These are phyloP conservation scores for Colletotrichum horii DNA, from an alignment of 2,329 filamentous ascomycete species.

Conservation along the genomic window DNA sequence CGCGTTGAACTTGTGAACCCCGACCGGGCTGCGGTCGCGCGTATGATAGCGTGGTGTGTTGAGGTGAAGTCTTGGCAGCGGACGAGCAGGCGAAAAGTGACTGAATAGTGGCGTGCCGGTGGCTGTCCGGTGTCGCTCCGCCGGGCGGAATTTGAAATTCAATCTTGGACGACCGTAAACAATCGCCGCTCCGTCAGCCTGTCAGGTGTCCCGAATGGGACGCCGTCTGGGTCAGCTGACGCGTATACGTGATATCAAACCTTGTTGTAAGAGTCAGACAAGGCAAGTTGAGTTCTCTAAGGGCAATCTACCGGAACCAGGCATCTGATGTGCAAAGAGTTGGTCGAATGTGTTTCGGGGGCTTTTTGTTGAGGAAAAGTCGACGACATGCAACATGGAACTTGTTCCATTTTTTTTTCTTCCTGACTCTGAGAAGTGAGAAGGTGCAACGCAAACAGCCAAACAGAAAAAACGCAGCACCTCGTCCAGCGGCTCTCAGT, in stretches of 20 bases:
- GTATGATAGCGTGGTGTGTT: not conserved
- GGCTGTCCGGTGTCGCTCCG: constrained; percentile 13
- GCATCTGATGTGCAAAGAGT: not conserved
- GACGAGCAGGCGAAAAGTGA: constrained; percentile 1
- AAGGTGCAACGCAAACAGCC: constrained; percentile 10
- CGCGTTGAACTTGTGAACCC: not conserved
- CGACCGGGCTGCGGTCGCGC: not conserved
- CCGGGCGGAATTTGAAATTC: constrained; percentile 6
- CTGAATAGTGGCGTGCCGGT: constrained; percentile 11
- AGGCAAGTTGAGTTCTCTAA: not conserved
- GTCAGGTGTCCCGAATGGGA: not conserved
- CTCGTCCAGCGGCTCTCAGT: constrained; percentile 6
- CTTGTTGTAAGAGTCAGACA: not conserved
- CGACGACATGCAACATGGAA: not conserved
- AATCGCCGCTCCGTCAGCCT: not conserved
- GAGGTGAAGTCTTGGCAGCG: not conserved
- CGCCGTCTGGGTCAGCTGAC: constrained; percentile 9
- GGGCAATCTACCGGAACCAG: not conserved
- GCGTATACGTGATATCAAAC: constrained; percentile 18
- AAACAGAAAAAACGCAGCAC: not conserved
- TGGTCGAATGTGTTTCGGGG: not conserved
- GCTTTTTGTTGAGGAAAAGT: constrained; percentile 11
- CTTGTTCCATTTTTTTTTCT: not conserved
- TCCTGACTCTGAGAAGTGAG: not conserved
- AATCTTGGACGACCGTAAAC: not conserved